Evolutionary conservation across 306 rosid species (phyloP).

Genomic region (Pyrus pyrifolia): DNA sequence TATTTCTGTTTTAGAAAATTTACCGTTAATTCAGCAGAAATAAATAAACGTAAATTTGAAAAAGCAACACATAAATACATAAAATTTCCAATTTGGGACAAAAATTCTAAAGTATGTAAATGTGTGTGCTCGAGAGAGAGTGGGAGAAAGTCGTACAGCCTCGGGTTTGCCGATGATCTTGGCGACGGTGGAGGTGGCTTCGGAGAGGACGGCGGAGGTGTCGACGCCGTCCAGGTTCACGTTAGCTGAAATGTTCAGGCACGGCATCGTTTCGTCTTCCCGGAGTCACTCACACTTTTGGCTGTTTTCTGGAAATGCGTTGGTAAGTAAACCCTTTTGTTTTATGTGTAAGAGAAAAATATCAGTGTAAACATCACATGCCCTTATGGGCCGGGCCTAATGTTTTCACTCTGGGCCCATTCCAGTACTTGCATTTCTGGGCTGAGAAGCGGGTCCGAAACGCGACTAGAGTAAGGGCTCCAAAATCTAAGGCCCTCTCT

Average conservation of each 20-base stretch:
- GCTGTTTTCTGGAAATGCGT: not conserved
- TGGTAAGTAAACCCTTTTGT: not conserved
- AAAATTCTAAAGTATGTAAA: not conserved
- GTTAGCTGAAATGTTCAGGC: constrained; percentile 80
- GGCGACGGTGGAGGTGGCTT: constrained; percentile 84
- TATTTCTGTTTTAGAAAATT: not conserved
- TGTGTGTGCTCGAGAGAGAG: not conserved
- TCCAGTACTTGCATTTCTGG: not conserved
- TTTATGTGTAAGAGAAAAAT: not conserved
- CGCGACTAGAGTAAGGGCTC: no score
- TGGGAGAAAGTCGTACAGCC: constrained; percentile 34
- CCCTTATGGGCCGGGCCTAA: not conserved
- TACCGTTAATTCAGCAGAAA: not conserved
- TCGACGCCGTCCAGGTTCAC: constrained; percentile 65
- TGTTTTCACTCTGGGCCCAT: not conserved
- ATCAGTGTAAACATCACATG: not conserved
- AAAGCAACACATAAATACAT: not conserved
- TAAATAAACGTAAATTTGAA: not conserved
- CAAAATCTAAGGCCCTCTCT: no score
- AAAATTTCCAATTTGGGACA: not conserved
- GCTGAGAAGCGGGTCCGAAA: not conserved
- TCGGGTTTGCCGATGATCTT: constrained; percentile 66
- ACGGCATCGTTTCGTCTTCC: constrained; percentile 56
- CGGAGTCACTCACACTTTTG: not conserved
- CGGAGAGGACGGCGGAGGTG: constrained; percentile 85